Percentiles rank a stretch among this genome's conserved stretches.
phyloP scores from a whole-genome alignment of 2,329 filamentous ascomycete species.

The Epichloe bromicola region DNA sequence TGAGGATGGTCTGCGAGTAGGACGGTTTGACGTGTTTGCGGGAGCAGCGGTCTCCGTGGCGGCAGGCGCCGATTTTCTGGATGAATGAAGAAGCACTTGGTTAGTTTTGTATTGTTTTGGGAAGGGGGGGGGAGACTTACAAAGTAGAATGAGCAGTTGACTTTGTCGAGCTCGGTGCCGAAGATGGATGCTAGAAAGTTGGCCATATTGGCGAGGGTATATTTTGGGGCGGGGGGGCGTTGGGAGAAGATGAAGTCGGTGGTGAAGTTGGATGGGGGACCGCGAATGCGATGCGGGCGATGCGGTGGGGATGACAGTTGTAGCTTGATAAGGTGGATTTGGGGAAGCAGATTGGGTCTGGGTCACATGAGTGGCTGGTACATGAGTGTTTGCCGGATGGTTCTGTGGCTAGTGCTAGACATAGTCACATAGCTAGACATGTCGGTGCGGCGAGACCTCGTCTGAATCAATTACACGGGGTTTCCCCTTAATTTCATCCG shows the following conservation, averaged over 20 bases:
- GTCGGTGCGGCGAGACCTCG: too few relatives aligned
- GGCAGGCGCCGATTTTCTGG: constrained; percentile 91
- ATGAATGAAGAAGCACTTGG: background rate
- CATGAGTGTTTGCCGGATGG: constrained; percentile 8
- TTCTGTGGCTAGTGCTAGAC: constrained; percentile 4
- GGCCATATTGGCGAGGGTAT: constrained; percentile 48
- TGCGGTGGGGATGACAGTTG: background rate
- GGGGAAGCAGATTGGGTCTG: constrained; percentile 3
- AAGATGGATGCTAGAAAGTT: constrained; percentile 99
- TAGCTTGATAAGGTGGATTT: background rate
- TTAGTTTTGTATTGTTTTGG: background rate
- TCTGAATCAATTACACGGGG: background rate
- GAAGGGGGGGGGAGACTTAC: constrained; percentile 15
- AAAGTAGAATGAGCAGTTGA: constrained; percentile 97
- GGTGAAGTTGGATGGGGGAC: background rate
- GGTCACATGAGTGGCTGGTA: constrained; percentile 21
- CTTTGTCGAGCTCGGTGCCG: constrained; percentile 98
- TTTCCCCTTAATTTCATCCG: background rate
- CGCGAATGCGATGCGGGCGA: background rate
- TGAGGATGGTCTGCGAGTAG: constrained; percentile 93
- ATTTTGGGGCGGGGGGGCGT: background rate
- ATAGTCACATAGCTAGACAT: too few relatives aligned
- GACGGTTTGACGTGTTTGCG: constrained; percentile 98
- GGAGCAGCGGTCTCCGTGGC: constrained; percentile 95
- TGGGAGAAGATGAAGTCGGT: background rate